Evolutionary conservation across 2,329 filamentous ascomycete genomes (phyloP).

Genomic region (Zopfia rhizophila): DNA sequence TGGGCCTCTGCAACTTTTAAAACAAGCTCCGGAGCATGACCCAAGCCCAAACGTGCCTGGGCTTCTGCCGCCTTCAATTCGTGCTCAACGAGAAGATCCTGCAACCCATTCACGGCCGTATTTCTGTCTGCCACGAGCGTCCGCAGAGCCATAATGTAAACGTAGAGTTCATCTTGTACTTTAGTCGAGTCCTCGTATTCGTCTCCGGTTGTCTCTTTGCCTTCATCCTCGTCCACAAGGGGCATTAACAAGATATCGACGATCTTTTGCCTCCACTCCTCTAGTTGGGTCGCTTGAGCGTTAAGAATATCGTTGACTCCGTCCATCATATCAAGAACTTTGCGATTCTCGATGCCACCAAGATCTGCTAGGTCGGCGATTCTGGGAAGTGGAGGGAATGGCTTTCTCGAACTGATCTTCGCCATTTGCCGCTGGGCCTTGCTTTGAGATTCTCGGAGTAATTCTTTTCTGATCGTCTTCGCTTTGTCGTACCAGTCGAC

Average conservation of each 20-base stretch:
- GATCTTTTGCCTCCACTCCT: constrained; percentile 79
- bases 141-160: constrained; percentile 82
- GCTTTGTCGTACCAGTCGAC: constrained; percentile 79
- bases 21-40: constrained; percentile 76
- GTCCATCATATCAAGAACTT: constrained; percentile 73
- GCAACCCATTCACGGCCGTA: constrained; percentile 78
- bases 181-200: constrained; percentile 91
- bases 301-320: constrained; percentile 74
- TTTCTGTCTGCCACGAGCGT: constrained; percentile 82
- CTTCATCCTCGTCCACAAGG: constrained; percentile 81
- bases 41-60: constrained; percentile 70
- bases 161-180: constrained; percentile 87
- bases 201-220: constrained; percentile 81
- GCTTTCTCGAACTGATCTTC: constrained; percentile 51
- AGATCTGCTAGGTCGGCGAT: constrained; percentile 67
- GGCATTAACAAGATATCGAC: constrained; percentile 77
- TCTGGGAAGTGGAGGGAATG: constrained; percentile 33
- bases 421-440: constrained; percentile 74
- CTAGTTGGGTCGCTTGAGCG: constrained; percentile 74
- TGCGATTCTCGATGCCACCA: constrained; percentile 77
- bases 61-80: constrained; percentile 73
- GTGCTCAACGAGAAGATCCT: constrained; percentile 78
- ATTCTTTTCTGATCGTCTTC: constrained; percentile 79
- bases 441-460: constrained; percentile 68
- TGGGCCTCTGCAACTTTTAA: constrained; percentile 64